Conservation (phyloP, 345 rosid species). For the Eucalyptus victrix region DNA sequence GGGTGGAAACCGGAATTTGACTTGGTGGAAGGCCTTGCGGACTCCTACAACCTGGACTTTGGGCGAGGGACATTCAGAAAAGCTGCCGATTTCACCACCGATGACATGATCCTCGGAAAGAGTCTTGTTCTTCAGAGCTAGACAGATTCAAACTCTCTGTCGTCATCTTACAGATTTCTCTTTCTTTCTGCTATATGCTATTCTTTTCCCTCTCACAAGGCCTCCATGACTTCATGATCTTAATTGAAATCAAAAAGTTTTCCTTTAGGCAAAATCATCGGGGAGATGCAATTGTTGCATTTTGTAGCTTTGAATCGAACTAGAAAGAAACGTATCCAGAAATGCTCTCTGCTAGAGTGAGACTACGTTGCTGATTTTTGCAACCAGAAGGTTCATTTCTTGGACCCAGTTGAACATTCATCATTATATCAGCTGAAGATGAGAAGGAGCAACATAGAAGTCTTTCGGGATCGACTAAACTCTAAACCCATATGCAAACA, state of each 20-base stretch:
- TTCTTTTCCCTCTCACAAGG: not conserved
- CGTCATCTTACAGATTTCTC: not conserved
- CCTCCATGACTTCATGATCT: not conserved
- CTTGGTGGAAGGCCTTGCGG: slow-evolving; percentile 89
- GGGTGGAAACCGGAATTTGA: slow-evolving; percentile 74
- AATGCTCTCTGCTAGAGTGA: not conserved
- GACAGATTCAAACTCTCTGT: not conserved
- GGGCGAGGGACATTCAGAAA: slow-evolving; percentile 86
- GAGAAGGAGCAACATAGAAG: not conserved
- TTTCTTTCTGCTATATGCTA: not conserved
- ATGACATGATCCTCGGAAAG: slow-evolving; percentile 81
- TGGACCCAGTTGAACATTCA: not conserved
- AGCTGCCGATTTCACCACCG: slow-evolving; percentile 87
- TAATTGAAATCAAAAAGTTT: not conserved
- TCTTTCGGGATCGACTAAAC: not conserved
- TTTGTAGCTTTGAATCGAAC: not conserved
- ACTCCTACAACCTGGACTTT: slow-evolving; percentile 87
- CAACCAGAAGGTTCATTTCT: not conserved
- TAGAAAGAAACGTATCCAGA: not conserved
- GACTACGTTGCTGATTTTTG: not conserved
- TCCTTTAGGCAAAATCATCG: not conserved
- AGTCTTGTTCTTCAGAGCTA: slow-evolving; percentile 58
- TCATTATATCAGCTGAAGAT: not conserved
- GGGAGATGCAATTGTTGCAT: not conserved
- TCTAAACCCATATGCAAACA: not conserved